A percentile compares a stretch with the other conserved stretches of the same genome.
These are phyloP conservation scores for Triticum monococcum DNA, from an alignment of 176 grass and related monocot genomes.

Conservation along the genomic window DNA sequence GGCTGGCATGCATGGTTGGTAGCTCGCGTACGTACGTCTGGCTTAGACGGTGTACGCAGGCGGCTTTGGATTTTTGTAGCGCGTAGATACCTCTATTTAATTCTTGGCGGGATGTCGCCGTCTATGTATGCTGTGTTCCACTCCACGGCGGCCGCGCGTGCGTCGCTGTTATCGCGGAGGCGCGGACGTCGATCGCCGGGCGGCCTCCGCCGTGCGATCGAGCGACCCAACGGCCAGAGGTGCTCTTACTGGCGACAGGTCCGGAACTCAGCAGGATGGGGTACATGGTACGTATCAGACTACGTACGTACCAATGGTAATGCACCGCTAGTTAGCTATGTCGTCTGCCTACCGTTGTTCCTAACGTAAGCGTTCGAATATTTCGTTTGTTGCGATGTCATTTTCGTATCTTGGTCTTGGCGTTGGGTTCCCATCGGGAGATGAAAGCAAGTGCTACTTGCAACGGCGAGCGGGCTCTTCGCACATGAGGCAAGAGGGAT, in stretches of 20 bases:
- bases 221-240: background rate
- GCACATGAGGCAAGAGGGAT: background rate
- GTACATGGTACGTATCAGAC: background rate
- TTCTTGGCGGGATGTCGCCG: constrained; percentile 26
- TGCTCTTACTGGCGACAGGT: background rate
- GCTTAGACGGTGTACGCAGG: background rate
- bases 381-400: constrained; percentile 15
- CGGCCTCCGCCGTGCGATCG: background rate
- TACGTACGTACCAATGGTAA: background rate
- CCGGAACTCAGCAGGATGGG: background rate
- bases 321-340: background rate
- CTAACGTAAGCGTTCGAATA: background rate
- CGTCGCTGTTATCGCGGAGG: background rate
- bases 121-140: background rate
- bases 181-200: background rate
- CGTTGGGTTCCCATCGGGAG: background rate
- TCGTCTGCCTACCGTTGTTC: background rate
- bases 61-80: constrained; percentile 53
- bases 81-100: constrained; percentile 34
- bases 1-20: background rate
- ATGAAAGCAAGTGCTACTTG: background rate
- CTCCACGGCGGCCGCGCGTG: background rate
- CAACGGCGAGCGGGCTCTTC: background rate
- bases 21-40: background rate
- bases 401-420: constrained; percentile 10